Evolutionary conservation across 2,329 filamentous ascomycete genomes (phyloP), one percentile per base, ranked within the genome.

Genomic region (Nemania sp.): DNA sequence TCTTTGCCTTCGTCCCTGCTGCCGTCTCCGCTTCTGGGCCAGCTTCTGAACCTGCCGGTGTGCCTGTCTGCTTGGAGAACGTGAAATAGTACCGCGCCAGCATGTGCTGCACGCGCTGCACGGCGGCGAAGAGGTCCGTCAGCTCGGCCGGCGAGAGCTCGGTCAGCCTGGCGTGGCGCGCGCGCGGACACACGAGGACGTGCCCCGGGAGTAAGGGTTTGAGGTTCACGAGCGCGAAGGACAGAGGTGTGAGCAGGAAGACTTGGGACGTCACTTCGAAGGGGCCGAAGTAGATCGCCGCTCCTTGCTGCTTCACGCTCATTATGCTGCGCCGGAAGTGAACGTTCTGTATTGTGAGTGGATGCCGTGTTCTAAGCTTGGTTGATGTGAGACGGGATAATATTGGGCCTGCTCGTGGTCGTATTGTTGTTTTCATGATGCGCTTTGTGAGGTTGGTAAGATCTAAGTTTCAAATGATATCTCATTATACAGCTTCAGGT

Each of bases 161-260:
- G 46, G 85, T 83, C 51, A 97, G 80, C 44, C 90, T 89, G 42
- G 80, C 82, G 62, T 91, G 87, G 23, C 77, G 74, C 28, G 79
- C 79, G 17, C 83, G 80, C 0, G 94, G 91, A 61, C 89, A 96
- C 57, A 99, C 83, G 26, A 99, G 88, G 57, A 97, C 87, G 75
- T 99, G 94, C 52, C 94, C 94, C 0, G 92, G 91, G 1, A 97
- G 81, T 31, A 99, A 83, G 20, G 94, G 94, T 74, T 96, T 97
- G 70, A 97, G 84, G 75, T 99, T 99, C 53, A 97, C 92, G 59
- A 97, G 80, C 49, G 90, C 91, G 75, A 91, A 97, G 63, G 87
- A 90, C 65, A 88, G 80, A 0, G 82, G 79, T 1, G 92, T 96
- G 61, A 80, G 79, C 72, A 95, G 83, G 77, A 97, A 97, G 76